A percentile compares a stretch with the other conserved stretches of the same genome.
These are phyloP conservation scores for Saccharomycopsis sp. DNA, from an alignment of 805 yeast genomes.

Conservation along the genomic window DNA sequence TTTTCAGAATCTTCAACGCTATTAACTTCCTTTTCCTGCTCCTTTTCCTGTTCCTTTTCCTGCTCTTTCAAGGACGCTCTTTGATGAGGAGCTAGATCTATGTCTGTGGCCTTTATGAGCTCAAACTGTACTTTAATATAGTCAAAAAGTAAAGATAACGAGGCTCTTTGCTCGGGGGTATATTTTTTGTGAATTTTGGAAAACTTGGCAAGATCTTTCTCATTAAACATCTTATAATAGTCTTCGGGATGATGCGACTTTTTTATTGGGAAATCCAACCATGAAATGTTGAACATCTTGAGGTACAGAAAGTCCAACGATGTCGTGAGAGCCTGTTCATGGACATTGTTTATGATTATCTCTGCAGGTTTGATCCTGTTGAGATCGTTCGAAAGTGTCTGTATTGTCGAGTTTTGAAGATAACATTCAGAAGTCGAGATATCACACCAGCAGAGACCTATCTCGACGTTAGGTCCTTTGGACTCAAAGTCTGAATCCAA, in stretches of 20 bases:
- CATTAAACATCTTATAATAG: constrained; percentile 34
- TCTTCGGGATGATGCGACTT: constrained; percentile 41
- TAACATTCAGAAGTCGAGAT: constrained; percentile 74
- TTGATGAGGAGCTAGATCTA: constrained; percentile 1
- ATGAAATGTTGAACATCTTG: constrained; percentile 9
- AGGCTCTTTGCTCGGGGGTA: background rate
- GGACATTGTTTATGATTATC: constrained; percentile 49
- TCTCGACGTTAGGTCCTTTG: constrained; percentile 32
- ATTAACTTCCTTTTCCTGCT: background rate
- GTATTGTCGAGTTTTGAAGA: constrained; percentile 56
- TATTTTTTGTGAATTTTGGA: background rate
- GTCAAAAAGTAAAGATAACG: constrained; percentile 11
- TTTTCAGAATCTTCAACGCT: constrained; percentile 28
- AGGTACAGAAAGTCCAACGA: background rate
- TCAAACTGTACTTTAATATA: constrained; percentile 16
- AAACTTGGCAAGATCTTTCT: background rate
- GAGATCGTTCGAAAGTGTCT: constrained; percentile 61
- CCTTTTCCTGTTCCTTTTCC: background rate
- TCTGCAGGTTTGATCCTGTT: constrained; percentile 80
- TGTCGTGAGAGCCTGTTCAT: constrained; percentile 26
- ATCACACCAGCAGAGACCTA: constrained; percentile 88
- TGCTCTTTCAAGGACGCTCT: background rate
- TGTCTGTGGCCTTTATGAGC: background rate
- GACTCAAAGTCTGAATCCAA: constrained; percentile 46
- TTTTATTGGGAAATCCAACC: background rate